Base-by-base conservation (phyloP, 495 filamentous ascomycete genomes). In the Neohortaea acidophila region DNA sequence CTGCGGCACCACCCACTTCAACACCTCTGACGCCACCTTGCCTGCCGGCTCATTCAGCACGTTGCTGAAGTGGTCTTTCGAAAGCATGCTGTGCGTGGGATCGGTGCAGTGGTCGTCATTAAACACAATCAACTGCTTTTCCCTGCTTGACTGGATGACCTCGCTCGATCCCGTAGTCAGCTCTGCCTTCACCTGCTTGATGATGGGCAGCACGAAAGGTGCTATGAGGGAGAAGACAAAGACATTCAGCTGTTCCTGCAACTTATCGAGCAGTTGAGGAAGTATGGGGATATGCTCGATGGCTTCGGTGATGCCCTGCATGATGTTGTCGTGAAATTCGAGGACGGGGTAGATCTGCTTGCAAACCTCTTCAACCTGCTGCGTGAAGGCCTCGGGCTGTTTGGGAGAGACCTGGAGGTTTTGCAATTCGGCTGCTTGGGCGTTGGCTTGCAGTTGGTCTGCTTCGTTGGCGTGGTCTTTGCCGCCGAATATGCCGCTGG, bases 1-100 rank as follows among this genome's bases (percentile, higher is more conserved):
- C 53, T 87, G 81, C 9, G 85, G 85, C 25, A 91, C 81, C 9
- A 75, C 73, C 79, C 81, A 93, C 37, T 73, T 71, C 35, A 94
- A 57, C 13, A 84, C 66, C 49, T 74, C 68, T 27, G 75, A 79
- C 20, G 85, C 84, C 41, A 85, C 68, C 44, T 77, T 79, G 21
- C 85, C 85, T 12, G 83, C 85, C 18, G 83, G 73, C 55, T 91
- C 84, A 53, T 94, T 94, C 35, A 94, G 73, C 15, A 84, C 66
- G 28, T 56, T 61, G 27, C 68, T 72, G 56, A 91, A 93, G 53
- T 93, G 84, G 49, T 92, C 85, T 64, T 94, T 94, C 29, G 81
- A 81, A 14, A 94, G 69, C 85, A 93, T 94, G n/a, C 79, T 85
- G 56, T 94, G 85, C 8, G 85, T 94, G 6, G 85, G 85, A 52